These are phyloP conservation scores for Shiraia bambusicola DNA, from an alignment of 2,329 filamentous ascomycete species.

Conservation along the genomic window DNA sequence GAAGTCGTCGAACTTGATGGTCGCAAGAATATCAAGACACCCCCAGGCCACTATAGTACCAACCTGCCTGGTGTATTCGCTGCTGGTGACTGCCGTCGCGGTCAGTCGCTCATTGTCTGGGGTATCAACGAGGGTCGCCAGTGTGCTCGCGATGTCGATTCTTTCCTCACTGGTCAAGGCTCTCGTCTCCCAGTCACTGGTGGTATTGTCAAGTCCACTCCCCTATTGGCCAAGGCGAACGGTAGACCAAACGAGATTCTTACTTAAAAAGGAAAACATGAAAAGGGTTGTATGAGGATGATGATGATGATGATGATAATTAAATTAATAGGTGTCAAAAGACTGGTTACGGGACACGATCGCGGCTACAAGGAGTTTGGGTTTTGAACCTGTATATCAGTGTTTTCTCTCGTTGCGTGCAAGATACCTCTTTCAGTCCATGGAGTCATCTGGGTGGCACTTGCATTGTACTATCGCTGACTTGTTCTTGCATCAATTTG, in stretches of 20 bases:
- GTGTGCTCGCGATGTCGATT: constrained; percentile 86
- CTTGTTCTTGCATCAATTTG: constrained; percentile 21
- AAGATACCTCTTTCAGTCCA: constrained; percentile 41
- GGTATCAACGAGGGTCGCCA: constrained; percentile 97
- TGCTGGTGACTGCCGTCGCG: constrained; percentile 90
- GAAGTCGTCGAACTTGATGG: constrained; percentile 88
- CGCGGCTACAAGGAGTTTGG: constrained; percentile 14
- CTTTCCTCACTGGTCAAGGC: constrained; percentile 74
- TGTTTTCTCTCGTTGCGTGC: constrained; percentile 33
- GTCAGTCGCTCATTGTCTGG: constrained; percentile 96
- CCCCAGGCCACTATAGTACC: constrained; percentile 82
- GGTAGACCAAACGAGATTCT: constrained; percentile 41
- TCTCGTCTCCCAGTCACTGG: constrained; percentile 86
- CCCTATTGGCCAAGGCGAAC: constrained; percentile 37
- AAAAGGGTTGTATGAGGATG: neutral
- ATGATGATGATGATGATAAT: constrained; percentile 3
- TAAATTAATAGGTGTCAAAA: constrained; percentile 7
- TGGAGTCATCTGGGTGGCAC: constrained; percentile 36
- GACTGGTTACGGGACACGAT: constrained; percentile 6
- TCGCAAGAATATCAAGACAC: constrained; percentile 95
- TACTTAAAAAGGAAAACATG: constrained; percentile 24
- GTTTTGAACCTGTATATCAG: constrained; percentile 10
- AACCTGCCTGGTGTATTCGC: constrained; percentile 88
- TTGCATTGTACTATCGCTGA: constrained; percentile 30
- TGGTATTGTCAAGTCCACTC: constrained; percentile 72